These are phyloP conservation scores for Nosema granulosis DNA, from an alignment of 371 early-diverging fungal species.

Conservation along the genomic window DNA sequence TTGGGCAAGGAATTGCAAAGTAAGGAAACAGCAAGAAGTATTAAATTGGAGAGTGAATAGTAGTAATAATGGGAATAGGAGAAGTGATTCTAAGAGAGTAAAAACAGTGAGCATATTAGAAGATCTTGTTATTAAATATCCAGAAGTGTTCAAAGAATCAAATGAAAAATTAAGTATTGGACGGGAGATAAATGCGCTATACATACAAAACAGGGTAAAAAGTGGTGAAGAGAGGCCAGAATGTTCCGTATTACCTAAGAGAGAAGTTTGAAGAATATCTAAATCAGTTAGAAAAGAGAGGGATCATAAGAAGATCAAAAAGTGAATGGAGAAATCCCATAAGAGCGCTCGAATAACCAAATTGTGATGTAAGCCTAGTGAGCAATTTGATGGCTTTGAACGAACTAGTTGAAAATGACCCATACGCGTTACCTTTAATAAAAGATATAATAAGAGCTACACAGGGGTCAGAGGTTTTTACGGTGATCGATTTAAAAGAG, in stretches of 20 bases:
- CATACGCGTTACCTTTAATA: slow-evolving; percentile 31
- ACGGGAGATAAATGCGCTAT: slow-evolving; percentile 1
- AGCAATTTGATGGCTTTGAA: slow-evolving; percentile 45
- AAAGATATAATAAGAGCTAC: slow-evolving; percentile 20
- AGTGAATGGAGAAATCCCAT: too few relatives aligned
- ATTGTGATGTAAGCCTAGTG: slow-evolving; percentile 47
- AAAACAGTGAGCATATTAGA: too few relatives aligned
- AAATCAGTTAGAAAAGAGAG: slow-evolving; percentile 2
- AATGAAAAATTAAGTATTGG: neutral
- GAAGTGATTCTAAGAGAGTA: too few relatives aligned
- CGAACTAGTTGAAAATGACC: slow-evolving; percentile 11
- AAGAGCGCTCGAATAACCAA: slow-evolving; percentile 36
- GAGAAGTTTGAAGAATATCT: slow-evolving; percentile 3
- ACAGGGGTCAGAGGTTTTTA: slow-evolving; percentile 19
- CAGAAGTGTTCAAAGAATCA: too few relatives aligned
- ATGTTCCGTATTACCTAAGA: neutral
- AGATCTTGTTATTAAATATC: too few relatives aligned
- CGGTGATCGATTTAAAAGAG: slow-evolving; percentile 51
- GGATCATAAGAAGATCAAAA: slow-evolving; percentile 9
- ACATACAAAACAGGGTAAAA: neutral
- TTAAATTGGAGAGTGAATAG: too few relatives aligned
- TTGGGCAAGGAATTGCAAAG: slow-evolving; percentile 5
- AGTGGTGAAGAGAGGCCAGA: neutral
- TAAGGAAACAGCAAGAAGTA: neutral
- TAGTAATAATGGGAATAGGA: too few relatives aligned